Conservation (phyloP, 108 stramenopile species). For the Aurantiochytrium sp. region DNA sequence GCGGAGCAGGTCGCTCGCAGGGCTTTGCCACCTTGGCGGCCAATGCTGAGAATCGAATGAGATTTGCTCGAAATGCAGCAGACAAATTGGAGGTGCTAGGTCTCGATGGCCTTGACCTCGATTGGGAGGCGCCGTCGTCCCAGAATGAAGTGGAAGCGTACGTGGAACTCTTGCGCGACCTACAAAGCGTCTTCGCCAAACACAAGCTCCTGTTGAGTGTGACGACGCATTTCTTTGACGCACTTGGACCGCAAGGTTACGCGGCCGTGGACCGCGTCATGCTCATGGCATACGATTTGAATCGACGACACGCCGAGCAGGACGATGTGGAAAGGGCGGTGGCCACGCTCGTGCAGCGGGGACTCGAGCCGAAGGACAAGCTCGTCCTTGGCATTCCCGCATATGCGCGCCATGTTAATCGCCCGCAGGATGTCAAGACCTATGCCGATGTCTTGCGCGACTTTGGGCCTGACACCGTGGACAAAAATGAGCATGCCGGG, state of each 20-base stretch:
- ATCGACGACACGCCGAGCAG: not conserved
- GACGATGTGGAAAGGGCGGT: not conserved
- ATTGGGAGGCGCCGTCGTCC: not conserved
- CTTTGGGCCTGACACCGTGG: not conserved
- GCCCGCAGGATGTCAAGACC: not conserved
- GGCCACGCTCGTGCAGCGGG: not conserved
- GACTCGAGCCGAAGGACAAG: not conserved
- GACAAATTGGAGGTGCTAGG: not conserved
- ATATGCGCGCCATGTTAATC: not conserved
- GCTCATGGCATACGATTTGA: not conserved
- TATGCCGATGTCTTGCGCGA: not conserved
- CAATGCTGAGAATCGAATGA: not conserved
- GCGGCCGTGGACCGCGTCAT: not conserved
- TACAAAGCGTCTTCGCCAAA: not conserved
- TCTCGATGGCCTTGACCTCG: not conserved
- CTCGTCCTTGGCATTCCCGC: not conserved
- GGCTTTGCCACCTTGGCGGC: not conserved
- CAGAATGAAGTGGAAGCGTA: not conserved
- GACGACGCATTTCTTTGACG: not conserved
- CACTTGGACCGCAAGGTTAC: not conserved
- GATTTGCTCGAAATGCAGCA: not conserved
- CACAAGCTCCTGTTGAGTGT: not conserved
- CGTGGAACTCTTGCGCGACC: not conserved
- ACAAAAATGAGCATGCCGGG: not conserved
- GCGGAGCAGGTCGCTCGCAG: not conserved